Conservation (phyloP, 164 flowering plant species). For the Brasenia schreberi region DNA sequence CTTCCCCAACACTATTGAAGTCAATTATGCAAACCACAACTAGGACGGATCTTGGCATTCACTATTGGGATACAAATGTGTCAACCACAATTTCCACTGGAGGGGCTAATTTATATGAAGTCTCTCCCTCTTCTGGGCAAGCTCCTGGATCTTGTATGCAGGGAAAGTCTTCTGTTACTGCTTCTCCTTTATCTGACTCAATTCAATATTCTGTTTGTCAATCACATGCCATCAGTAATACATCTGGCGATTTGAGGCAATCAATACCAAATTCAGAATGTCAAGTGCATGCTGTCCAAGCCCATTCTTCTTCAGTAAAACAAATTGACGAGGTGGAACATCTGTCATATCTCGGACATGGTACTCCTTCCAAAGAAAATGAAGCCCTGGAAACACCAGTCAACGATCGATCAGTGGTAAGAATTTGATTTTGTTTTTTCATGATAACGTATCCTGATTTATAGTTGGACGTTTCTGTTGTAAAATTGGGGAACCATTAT, state of each 20-base stretch:
- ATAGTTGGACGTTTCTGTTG: not conserved
- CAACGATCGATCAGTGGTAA: not conserved
- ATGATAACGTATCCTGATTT: not conserved
- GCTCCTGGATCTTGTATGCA: conserved; percentile 6
- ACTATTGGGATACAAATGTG: conserved; percentile 17
- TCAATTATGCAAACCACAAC: conserved; percentile 76
- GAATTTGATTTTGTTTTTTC: not conserved
- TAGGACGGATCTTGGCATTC: conserved; percentile 73
- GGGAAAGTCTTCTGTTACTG: conserved; percentile 4
- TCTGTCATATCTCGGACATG: conserved; percentile 6
- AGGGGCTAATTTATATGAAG: conserved; percentile 4
- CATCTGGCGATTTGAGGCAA: no score
- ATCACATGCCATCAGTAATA: no score
- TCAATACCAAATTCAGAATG: no score
- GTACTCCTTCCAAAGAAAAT: not conserved
- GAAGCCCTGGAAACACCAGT: not conserved
- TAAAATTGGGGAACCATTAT: not conserved
- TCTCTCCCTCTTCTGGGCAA: conserved; percentile 4
- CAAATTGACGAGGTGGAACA: conserved; percentile 8
- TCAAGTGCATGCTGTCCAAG: not conserved
- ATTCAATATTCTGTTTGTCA: no score
- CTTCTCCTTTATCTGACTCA: not conserved
- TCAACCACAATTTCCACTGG: conserved; percentile 2
- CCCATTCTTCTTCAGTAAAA: not conserved
- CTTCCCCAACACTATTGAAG: conserved; percentile 63